phyloP scores from a whole-genome alignment of 805 yeast genomes.

The Saccharomycopsis guyanensis region DNA sequence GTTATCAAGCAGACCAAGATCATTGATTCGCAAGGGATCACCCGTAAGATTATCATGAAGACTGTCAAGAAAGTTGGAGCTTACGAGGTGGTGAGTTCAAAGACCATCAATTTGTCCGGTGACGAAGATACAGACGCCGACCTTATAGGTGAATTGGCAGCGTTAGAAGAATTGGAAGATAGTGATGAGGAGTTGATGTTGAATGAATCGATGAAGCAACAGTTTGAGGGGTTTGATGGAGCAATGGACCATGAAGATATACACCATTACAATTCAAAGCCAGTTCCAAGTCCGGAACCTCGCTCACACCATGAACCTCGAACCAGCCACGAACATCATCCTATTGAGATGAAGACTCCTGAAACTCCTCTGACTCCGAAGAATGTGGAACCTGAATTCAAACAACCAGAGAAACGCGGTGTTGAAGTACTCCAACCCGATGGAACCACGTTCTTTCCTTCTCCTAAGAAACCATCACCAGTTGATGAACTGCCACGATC shows the following conservation, averaged over 20 bases:
- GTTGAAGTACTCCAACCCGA: background rate
- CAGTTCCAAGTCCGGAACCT: too few relatives aligned
- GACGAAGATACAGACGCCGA: background rate
- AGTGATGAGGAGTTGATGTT: conserved; percentile 7
- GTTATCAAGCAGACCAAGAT: conserved; percentile 16
- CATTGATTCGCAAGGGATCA: conserved; percentile 17
- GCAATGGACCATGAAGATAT: too few relatives aligned
- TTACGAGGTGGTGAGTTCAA: conserved; percentile 20
- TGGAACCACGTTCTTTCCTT: background rate
- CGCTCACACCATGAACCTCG: too few relatives aligned
- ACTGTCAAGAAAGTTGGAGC: conserved; percentile 18
- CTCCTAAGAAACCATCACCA: background rate
- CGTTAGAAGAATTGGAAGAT: conserved; percentile 15
- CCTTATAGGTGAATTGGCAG: conserved; percentile 12
- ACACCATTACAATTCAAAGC: background rate
- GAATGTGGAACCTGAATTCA: too few relatives aligned
- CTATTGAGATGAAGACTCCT: too few relatives aligned
- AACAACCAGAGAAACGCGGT: background rate
- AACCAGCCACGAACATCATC: too few relatives aligned
- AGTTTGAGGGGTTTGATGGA: conserved; percentile 20
- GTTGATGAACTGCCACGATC: background rate
- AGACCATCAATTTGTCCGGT: conserved; percentile 14
- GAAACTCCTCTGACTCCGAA: too few relatives aligned
- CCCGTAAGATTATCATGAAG: conserved; percentile 14
- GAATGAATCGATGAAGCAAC: conserved; percentile 1